A percentile compares a stretch with the other conserved stretches of the same genome.
Conservation (phyloP, 23 red algal species). For the Gracilaria vermiculophylla region DNA sequence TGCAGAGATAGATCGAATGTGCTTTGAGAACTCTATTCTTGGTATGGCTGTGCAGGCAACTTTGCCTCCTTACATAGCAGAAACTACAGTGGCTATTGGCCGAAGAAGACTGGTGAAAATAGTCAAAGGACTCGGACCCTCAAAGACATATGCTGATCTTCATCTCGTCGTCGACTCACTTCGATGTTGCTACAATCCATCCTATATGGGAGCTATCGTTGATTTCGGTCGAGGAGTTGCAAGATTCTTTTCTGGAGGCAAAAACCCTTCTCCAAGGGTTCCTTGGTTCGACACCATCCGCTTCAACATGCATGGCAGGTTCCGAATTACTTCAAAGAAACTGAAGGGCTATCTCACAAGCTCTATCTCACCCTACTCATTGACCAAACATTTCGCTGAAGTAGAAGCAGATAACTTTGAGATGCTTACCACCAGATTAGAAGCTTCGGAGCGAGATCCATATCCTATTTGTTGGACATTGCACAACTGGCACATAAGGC, state of each 20-base stretch:
- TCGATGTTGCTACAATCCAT: slow-evolving; percentile 61
- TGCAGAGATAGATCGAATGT: slow-evolving; percentile 55
- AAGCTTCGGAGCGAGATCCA: slow-evolving; percentile 42
- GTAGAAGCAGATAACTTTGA: slow-evolving; percentile 64
- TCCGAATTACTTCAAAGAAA: slow-evolving; percentile 54
- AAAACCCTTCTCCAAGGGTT: slow-evolving; percentile 68
- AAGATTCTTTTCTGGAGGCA: slow-evolving; percentile 67
- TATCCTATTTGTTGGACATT: slow-evolving; percentile 63
- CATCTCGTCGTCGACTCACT: slow-evolving; percentile 67
- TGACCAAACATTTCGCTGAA: slow-evolving; percentile 73
- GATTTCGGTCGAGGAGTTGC: slow-evolving; percentile 62
- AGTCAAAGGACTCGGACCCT: slow-evolving; percentile 36
- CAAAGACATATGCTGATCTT: slow-evolving; percentile 68
- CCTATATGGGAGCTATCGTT: slow-evolving; percentile 63
- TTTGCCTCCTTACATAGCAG: slow-evolving; percentile 58
- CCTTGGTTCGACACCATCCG: slow-evolving; percentile 79
- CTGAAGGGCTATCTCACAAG: slow-evolving; percentile 54
- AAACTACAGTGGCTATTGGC: slow-evolving; percentile 59
- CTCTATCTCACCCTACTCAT: slow-evolving; percentile 67
- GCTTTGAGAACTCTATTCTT: slow-evolving; percentile 42
- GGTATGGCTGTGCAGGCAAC: slow-evolving; percentile 55
- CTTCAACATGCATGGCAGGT: slow-evolving; percentile 63
- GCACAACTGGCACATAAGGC: slow-evolving; percentile 57
- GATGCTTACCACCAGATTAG: slow-evolving; percentile 47
- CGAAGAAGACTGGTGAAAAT: slow-evolving; percentile 41